A percentile compares a stretch with the other conserved stretches of the same genome.
Evolutionary conservation across 129 eudicot species (phyloP).

Genomic region (Flaveria trinervia): DNA sequence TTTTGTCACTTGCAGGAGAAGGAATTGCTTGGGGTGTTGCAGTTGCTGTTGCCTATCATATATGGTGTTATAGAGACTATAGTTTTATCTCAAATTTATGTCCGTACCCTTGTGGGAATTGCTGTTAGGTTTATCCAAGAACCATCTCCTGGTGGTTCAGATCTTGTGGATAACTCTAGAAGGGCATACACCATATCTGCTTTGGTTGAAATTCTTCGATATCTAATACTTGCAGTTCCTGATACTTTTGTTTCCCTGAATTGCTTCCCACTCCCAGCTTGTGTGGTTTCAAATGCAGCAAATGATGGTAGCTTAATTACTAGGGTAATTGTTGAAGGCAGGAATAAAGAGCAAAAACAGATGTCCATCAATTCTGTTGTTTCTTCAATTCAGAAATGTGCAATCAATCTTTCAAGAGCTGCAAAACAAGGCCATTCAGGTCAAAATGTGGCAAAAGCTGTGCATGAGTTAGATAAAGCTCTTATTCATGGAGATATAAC

Average conservation of each 20-base stretch:
- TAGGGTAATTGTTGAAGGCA: slow-evolving; percentile 44
- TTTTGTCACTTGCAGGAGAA: slow-evolving; percentile 61
- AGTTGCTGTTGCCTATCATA: slow-evolving; percentile 77
- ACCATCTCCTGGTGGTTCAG: slow-evolving; percentile 86
- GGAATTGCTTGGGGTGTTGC: slow-evolving; percentile 65
- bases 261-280: slow-evolving; percentile 76
- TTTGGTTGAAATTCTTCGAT: slow-evolving; percentile 85
- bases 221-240: slow-evolving; percentile 81
- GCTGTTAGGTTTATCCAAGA: slow-evolving; percentile 75
- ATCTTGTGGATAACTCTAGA: slow-evolving; percentile 75
- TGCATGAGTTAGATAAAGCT: slow-evolving; percentile 62
- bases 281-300: slow-evolving; percentile 45
- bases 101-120: slow-evolving; percentile 72
- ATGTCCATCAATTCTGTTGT: slow-evolving; percentile 58
- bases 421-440: slow-evolving; percentile 70
- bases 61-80: slow-evolving; percentile 71
- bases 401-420: slow-evolving; percentile 64
- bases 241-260: slow-evolving; percentile 90
- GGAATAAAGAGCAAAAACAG: slow-evolving; percentile 43
- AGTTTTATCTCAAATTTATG: slow-evolving; percentile 78
- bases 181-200: slow-evolving; percentile 84
- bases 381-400: slow-evolving; percentile 73
- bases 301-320: slow-evolving; percentile 52
- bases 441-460: slow-evolving; percentile 70
- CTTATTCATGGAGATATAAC: slow-evolving; percentile 71